Evolutionary conservation across 164 flowering plant species (phyloP).

Genomic region (grape (Vitis vinifera)): ASM3070453v1 NC_081821.1:9252001-9252500

Average conservation of each 20-base stretch:
- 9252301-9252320: constrained; percentile 48
- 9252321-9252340: constrained; percentile 55
- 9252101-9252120: constrained; percentile 96
- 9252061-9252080: constrained; percentile 14
- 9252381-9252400: not conserved
- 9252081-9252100: constrained; percentile 14
- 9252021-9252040: not conserved
- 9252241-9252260: not conserved
- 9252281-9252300: not conserved
- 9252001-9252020: not conserved
- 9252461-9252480: not conserved
- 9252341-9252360: not conserved
- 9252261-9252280: too few species aligned
- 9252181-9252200: constrained; percentile 84
- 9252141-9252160: constrained; percentile 98
- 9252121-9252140: constrained; percentile 95
- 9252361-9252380: not conserved
- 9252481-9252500: not conserved
- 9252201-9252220: constrained; percentile 54
- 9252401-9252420: not conserved
- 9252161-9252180: constrained; percentile 96
- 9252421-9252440: too few species aligned
- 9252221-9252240: not conserved
- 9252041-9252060: not conserved
- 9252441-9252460: not conserved